Base-by-base conservation (phyloP, 192 early-diverging fungal genomes). In the Coemansia sp. region DNA sequence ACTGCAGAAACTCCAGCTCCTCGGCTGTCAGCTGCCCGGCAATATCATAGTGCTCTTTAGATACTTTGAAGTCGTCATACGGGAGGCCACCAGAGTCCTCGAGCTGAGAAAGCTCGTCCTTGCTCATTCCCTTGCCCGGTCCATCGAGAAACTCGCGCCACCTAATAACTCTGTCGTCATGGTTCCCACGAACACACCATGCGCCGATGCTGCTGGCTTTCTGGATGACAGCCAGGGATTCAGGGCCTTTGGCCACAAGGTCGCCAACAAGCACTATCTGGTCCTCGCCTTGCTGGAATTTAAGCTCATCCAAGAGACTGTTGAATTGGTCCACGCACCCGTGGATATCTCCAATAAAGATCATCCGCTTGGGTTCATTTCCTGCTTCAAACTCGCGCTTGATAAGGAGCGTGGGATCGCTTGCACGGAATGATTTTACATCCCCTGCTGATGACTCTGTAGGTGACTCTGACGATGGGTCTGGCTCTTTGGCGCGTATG, bases 311-410 rank as follows among this genome's bases (percentile, higher is more conserved):
- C 16, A 92, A 34, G 7, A 92, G 82, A 28, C 23, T 12, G 16
- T 84, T 67, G 21, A 92, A 71, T 67, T 89, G 87, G 5, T 79
- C 52, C 0, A 84, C 18, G 29, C 83, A 78, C 0, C 89, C 91
- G 43, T 92, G 91, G 34, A 91, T 80, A 56, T 92, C 91, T 6
- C 91, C 91, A 16, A 92, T 83, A 15, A 92, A 84, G 29, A 90
- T 80, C 45, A 88, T 72, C 6, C 89, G 73, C 56, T 52, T 51
- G 6, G 66, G 61, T 13, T 25, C 18, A 18, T 21, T 23, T 35
- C 62, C 29, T 55, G 25, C 30, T 34, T 34, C 45, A 56, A 70
- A 63, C 20, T 40, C 35, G 7, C 21, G 29, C 33, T 53, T 26
- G 3, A 59, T 46, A 9, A 73, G 16, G n/a, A 78, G 63, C 10